A percentile compares a stretch with the other conserved stretches of the same genome.
These are phyloP conservation scores for Gossypium australe DNA, from an alignment of 345 rosid species.

Conservation along the genomic window DNA sequence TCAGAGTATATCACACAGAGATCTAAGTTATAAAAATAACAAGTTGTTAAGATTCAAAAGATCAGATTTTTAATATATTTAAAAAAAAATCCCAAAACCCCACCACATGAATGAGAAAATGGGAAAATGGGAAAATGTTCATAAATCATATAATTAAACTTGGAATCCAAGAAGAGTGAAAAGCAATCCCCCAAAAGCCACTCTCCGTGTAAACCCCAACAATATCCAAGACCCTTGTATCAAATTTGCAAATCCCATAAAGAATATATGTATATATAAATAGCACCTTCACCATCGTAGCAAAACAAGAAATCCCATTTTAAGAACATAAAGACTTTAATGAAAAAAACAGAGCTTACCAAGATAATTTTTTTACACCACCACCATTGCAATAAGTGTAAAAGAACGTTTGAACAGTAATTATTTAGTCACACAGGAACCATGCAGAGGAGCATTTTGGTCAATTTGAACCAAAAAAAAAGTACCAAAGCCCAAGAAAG, in stretches of 20 bases:
- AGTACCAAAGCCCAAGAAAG: conserved; percentile 9
- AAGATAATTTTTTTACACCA: background rate
- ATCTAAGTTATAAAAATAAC: conserved; percentile 22
- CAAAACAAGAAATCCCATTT: conserved; percentile 22
- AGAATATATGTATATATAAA: background rate
- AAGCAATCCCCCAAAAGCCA: conserved; percentile 44
- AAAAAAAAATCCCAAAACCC: conserved; percentile 19
- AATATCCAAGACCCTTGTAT: conserved; percentile 29
- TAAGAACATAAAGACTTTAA: conserved; percentile 3
- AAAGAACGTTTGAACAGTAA: background rate
- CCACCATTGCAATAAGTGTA: background rate
- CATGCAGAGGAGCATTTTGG: conserved; percentile 17
- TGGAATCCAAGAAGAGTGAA: conserved; percentile 22
- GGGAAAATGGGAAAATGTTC: conserved; percentile 6
- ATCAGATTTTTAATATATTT: conserved; percentile 15
- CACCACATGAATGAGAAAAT: conserved; percentile 15
- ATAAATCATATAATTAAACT: conserved; percentile 12
- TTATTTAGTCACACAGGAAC: conserved; percentile 10
- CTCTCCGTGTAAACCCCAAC: conserved; percentile 44
- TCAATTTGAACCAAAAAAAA: conserved; percentile 12
- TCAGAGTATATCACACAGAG: conserved; percentile 29
- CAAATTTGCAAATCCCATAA: conserved; percentile 12
- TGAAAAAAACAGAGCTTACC: conserved; percentile 13
- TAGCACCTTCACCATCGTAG: conserved; percentile 5
- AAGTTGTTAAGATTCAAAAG: background rate